Conservation (phyloP, 1,284 basidiomycete genomes). For the Cutaneotrichosporon arboriforme region DNA sequence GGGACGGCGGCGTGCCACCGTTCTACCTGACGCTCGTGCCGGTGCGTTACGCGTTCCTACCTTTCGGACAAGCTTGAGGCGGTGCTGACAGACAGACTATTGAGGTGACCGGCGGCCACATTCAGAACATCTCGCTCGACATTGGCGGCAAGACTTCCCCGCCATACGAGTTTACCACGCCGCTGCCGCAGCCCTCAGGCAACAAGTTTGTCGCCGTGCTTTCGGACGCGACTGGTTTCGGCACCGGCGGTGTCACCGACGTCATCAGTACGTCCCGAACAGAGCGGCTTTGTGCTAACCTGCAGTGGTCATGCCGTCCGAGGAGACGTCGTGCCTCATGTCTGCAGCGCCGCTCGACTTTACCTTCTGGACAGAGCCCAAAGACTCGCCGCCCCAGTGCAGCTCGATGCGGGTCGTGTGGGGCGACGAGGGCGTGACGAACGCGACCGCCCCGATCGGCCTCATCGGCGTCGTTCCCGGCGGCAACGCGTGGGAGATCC, state of each 20-base stretch:
- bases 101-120: conserved; percentile 20
- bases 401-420: conserved; percentile 28
- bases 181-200: conserved; percentile 30
- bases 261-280: conserved; percentile 28
- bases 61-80: not conserved
- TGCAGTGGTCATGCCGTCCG: conserved; percentile 10
- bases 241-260: conserved; percentile 35
- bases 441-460: conserved; percentile 28
- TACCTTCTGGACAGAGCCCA: conserved; percentile 31
- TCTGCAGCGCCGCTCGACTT: conserved; percentile 24
- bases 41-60: conserved; percentile 18
- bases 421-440: conserved; percentile 14
- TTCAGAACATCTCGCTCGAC: conserved; percentile 39
- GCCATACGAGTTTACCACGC: conserved; percentile 23
- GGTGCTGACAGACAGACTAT: conserved; percentile 21
- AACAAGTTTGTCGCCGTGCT: conserved; percentile 36
- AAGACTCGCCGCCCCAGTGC: conserved; percentile 29
- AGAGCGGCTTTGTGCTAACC: not conserved
- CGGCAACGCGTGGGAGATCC: conserved; percentile 35
- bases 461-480: conserved; percentile 38
- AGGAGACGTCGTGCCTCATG: conserved; percentile 28
- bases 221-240: conserved; percentile 37
- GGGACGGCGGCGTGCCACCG: conserved; percentile 36
- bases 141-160: conserved; percentile 10
- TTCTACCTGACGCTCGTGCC: conserved; percentile 36